Evolutionary conservation across 495 filamentous ascomycete species (phyloP).

Genomic region (Clavariopsis aquatica): DNA sequence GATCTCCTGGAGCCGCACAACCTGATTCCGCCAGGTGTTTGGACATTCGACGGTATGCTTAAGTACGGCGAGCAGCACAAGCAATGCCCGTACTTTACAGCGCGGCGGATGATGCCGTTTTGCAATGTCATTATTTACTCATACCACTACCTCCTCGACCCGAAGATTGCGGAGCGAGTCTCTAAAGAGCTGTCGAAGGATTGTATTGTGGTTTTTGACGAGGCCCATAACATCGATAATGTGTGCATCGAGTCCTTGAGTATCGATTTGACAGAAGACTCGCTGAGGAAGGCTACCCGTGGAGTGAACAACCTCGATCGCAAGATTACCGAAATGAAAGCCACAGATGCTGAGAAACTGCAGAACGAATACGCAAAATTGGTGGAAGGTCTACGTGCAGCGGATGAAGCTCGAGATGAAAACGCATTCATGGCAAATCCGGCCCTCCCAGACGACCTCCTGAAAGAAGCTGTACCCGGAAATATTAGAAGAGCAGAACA

Average conservation of each 20-base stretch:
- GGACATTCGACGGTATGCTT: slow-evolving; percentile 87
- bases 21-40: slow-evolving; percentile 88
- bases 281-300: slow-evolving; percentile 79
- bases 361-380: slow-evolving; percentile 95
- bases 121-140: slow-evolving; percentile 99
- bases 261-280: slow-evolving; percentile 94
- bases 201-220: slow-evolving; percentile 98
- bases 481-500: slow-evolving; percentile 97
- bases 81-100: slow-evolving; percentile 97
- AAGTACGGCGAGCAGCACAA: slow-evolving; percentile 92
- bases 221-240: slow-evolving; percentile 99
- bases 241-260: slow-evolving; percentile 98
- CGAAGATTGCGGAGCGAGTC: slow-evolving; percentile 96
- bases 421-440: slow-evolving; percentile 98
- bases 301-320: slow-evolving; percentile 88
- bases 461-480: slow-evolving; percentile 92
- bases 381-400: slow-evolving; percentile 85
- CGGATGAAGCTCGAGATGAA: slow-evolving; percentile 84
- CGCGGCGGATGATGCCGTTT: slow-evolving; percentile 95
- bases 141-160: slow-evolving; percentile 96
- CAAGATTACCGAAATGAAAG: slow-evolving; percentile 89
- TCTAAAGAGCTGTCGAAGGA: slow-evolving; percentile 97
- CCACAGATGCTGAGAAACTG: slow-evolving; percentile 85
- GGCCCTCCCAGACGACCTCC: slow-evolving; percentile 74
- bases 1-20: slow-evolving; percentile 93